Percentiles rank a stretch among this genome's conserved stretches.
phyloP scores from a whole-genome alignment of 164 flowering plant species.

The Sextonia rubra region DNA sequence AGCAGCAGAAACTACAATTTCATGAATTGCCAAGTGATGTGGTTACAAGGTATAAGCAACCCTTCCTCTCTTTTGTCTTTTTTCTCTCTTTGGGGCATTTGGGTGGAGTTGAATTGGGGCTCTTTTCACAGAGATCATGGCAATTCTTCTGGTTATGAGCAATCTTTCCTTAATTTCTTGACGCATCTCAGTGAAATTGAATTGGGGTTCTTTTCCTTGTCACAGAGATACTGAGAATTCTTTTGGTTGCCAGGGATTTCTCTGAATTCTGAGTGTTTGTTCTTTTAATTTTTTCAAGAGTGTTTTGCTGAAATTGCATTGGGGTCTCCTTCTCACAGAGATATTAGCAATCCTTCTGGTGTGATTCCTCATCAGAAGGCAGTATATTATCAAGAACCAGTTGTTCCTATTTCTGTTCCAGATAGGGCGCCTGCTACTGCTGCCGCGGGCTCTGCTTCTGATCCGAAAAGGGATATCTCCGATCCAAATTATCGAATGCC shows the following conservation, averaged over 20 bases:
- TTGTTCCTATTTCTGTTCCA: slow-evolving; percentile 32
- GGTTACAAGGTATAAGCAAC: slow-evolving; percentile 27
- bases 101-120: too few relatives aligned
- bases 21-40: slow-evolving; percentile 47
- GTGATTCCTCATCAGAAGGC: slow-evolving; percentile 44
- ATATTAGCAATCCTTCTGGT: slow-evolving; percentile 39
- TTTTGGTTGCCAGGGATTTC: too few relatives aligned
- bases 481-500: slow-evolving; percentile 52
- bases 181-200: too few relatives aligned
- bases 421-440: slow-evolving; percentile 29
- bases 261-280: too few relatives aligned
- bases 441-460: slow-evolving; percentile 24
- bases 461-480: slow-evolving; percentile 34
- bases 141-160: slow-evolving; percentile 31
- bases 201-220: too few relatives aligned
- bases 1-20: slow-evolving; percentile 31
- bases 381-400: slow-evolving; percentile 53
- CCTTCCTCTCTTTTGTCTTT: not conserved
- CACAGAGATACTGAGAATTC: too few relatives aligned
- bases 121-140: slow-evolving; percentile 34
- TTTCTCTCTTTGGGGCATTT: too few relatives aligned
- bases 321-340: slow-evolving; percentile 28
- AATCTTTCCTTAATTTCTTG: too few relatives aligned
- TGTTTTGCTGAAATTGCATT: too few relatives aligned
- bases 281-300: too few relatives aligned